Percentiles rank a stretch among this genome's conserved stretches.
These are phyloP conservation scores for Yamadazyma blattariae DNA, from an alignment of 1,139 yeast species.

Conservation along the genomic window DNA sequence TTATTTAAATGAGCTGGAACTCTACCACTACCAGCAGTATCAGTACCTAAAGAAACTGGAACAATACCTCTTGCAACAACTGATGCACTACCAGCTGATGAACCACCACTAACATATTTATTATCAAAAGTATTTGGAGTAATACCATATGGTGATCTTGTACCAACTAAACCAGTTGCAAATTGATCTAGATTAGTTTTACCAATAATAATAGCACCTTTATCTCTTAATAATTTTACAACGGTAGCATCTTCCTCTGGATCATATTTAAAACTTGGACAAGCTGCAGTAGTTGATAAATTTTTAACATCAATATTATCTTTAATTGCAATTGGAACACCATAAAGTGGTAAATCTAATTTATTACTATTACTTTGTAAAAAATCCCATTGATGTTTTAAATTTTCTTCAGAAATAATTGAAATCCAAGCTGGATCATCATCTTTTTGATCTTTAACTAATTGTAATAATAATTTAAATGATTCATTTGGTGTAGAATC, in stretches of 20 bases:
- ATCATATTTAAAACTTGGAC: conserved; percentile 72
- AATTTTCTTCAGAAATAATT: conserved; percentile 55
- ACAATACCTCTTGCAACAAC: conserved; percentile 87
- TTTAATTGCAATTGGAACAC: conserved; percentile 92
- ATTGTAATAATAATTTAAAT: conserved; percentile 40
- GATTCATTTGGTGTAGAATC: conserved; percentile 64
- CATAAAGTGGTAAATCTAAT: conserved; percentile 59
- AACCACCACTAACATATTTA: conserved; percentile 87
- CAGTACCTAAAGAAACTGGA: conserved; percentile 89
- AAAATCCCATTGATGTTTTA: conserved; percentile 75
- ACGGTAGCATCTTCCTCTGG: conserved; percentile 74
- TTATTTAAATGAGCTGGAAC: conserved; percentile 97
- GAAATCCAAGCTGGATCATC: conserved; percentile 91
- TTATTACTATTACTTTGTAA: conserved; percentile 62
- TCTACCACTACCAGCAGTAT: conserved; percentile 98
- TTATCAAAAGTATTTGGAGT: conserved; percentile 75
- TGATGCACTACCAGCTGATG: conserved; percentile 92
- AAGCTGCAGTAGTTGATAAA: conserved; percentile 88
- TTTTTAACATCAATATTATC: conserved; percentile 90
- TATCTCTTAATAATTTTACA: conserved; percentile 64
- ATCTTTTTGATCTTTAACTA: conserved; percentile 46
- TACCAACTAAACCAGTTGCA: conserved; percentile 95
- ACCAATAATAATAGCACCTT: conserved; percentile 90
- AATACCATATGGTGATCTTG: conserved; percentile 89
- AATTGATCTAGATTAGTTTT: conserved; percentile 94